Conservation (phyloP, 139 green algal species). For the Diplosphaera chodatii region DNA sequence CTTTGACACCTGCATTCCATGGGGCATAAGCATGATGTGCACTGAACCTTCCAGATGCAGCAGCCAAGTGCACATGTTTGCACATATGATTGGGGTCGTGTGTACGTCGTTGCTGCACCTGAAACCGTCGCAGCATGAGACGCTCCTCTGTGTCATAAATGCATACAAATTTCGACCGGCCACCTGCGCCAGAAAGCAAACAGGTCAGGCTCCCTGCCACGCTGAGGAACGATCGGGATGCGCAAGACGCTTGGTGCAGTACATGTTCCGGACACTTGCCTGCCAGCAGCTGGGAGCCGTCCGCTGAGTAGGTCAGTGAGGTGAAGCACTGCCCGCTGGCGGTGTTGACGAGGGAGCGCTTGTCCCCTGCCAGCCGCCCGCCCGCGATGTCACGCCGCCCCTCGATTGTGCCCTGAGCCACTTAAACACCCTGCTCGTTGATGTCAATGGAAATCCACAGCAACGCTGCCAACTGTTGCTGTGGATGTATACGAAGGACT, state of each 20-base stretch:
- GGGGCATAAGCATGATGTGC: no score
- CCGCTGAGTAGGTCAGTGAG: conserved; percentile 79
- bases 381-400: conserved; percentile 84
- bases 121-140: conserved; percentile 85
- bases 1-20: conserved; percentile 38
- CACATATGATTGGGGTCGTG: no score
- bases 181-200: conserved; percentile 15
- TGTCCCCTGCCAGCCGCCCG: conserved; percentile 61
- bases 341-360: conserved; percentile 59
- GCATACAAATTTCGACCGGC: conserved; percentile 76
- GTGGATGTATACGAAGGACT: neutral
- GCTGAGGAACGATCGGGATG: no score
- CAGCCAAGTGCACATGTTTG: no score
- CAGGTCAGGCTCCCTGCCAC: no score
- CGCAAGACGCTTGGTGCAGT: no score
- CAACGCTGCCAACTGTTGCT: neutral
- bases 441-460: no score
- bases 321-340: conserved; percentile 72
- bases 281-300: conserved; percentile 82
- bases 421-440: no score
- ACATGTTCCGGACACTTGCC: conserved; percentile 52
- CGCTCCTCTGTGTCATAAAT: conserved; percentile 91
- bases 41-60: no score
- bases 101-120: conserved; percentile 20
- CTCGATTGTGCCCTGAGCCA: conserved; percentile 67